phyloP scores from a whole-genome alignment of 2,329 filamentous ascomycete genomes.

The Colletotrichum liriopes region DNA sequence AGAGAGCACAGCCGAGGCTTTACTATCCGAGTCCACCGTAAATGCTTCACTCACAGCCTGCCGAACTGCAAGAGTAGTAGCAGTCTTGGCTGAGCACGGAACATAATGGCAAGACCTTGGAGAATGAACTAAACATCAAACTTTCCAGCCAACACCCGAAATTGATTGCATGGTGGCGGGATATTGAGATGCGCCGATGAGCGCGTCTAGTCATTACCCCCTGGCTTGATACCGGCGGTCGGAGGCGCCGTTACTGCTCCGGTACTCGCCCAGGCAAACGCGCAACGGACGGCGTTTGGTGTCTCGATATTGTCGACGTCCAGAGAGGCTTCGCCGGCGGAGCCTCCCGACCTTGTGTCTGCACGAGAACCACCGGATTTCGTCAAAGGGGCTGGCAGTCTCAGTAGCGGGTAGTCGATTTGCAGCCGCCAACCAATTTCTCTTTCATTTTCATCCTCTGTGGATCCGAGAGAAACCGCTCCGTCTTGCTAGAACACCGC shows the following conservation, averaged over 20 bases:
- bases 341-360: background rate
- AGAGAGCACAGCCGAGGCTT: background rate
- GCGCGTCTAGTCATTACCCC: no score
- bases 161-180: background rate
- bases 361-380: no score
- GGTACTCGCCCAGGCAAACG: background rate
- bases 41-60: background rate
- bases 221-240: no score
- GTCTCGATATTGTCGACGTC: background rate
- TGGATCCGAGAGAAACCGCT: no score
- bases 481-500: no score
- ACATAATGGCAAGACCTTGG: background rate
- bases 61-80: background rate
- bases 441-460: no score
- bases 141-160: no score
- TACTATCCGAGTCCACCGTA: background rate
- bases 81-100: background rate
- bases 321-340: background rate
- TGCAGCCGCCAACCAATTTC: no score
- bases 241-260: background rate
- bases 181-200: background rate
- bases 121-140: no score
- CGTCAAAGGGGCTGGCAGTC: no score
- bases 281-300: background rate
- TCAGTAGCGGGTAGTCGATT: no score